A percentile compares a stretch with the other conserved stretches of the same genome.
Evolutionary conservation across 2,329 filamentous ascomycete genomes (phyloP).

Genomic region (Xylariales sp.): DNA sequence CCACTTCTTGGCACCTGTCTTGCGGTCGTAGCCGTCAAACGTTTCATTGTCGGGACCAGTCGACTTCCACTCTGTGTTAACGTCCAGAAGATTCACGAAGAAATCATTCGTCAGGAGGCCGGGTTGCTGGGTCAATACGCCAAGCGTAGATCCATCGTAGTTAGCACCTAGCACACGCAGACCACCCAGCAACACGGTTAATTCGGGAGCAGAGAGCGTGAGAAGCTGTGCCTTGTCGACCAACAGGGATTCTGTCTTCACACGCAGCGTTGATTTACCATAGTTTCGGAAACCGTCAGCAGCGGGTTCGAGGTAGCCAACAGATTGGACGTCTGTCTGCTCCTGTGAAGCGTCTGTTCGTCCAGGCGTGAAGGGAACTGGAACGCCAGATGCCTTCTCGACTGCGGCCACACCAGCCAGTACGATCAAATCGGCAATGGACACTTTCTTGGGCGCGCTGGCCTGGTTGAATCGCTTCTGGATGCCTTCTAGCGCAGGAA

Average conservation of each 20-base stretch:
- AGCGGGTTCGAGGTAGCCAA: constrained; percentile 73
- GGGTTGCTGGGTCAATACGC: constrained; percentile 75
- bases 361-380: constrained; percentile 78
- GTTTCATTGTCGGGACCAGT: constrained; percentile 62
- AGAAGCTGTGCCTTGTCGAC: constrained; percentile 79
- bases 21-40: constrained; percentile 74
- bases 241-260: constrained; percentile 74
- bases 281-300: constrained; percentile 87
- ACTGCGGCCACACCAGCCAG: constrained; percentile 77
- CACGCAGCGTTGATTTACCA: constrained; percentile 69
- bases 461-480: constrained; percentile 75
- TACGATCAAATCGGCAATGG: constrained; percentile 82
- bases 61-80: constrained; percentile 72
- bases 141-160: constrained; percentile 74
- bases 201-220: constrained; percentile 75
- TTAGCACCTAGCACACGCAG: constrained; percentile 77
- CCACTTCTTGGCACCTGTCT: constrained; percentile 75
- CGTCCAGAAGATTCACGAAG: constrained; percentile 82
- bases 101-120: constrained; percentile 82
- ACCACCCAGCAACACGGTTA: constrained; percentile 78
- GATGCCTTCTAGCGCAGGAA: constrained; percentile 70
- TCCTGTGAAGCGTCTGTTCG: constrained; percentile 78
- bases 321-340: constrained; percentile 75
- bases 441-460: constrained; percentile 74
- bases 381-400: constrained; percentile 75